phyloP scores from a whole-genome alignment of 345 rosid genomes.

The Melaleuca alternifolia region DNA sequence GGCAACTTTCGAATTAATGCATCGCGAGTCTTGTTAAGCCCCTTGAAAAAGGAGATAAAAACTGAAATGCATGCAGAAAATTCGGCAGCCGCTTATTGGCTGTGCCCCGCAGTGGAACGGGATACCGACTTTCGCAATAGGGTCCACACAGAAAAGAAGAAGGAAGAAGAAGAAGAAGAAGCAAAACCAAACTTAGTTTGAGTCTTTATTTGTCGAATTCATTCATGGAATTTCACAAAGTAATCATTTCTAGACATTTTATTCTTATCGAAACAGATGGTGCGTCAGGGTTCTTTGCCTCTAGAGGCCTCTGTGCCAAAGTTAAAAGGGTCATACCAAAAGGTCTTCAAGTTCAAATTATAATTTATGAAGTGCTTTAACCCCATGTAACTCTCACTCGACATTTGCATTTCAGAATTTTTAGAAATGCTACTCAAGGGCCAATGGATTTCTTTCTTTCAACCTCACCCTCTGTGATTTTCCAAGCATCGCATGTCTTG shows the following conservation, averaged over 20 bases:
- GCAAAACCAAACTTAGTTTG: neutral
- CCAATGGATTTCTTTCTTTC: neutral
- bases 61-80: neutral
- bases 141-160: neutral
- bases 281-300: neutral
- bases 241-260: fast-evolving
- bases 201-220: neutral
- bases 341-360: neutral
- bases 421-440: fast-evolving
- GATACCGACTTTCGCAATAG: neutral
- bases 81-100: neutral
- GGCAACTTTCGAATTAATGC: neutral
- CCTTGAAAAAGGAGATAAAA: neutral
- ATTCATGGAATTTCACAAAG: neutral
- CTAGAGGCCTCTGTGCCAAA: neutral
- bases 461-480: neutral
- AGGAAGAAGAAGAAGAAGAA: neutral
- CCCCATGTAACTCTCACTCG: neutral
- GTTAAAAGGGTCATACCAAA: neutral
- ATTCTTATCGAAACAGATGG: neutral
- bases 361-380: fast-evolving
- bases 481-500: fast-evolving
- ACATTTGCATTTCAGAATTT: neutral
- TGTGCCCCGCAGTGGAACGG: neutral
- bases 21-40: neutral